phyloP scores from a whole-genome alignment of 2,329 filamentous ascomycete genomes.

The Ramichloridium luteum region DNA sequence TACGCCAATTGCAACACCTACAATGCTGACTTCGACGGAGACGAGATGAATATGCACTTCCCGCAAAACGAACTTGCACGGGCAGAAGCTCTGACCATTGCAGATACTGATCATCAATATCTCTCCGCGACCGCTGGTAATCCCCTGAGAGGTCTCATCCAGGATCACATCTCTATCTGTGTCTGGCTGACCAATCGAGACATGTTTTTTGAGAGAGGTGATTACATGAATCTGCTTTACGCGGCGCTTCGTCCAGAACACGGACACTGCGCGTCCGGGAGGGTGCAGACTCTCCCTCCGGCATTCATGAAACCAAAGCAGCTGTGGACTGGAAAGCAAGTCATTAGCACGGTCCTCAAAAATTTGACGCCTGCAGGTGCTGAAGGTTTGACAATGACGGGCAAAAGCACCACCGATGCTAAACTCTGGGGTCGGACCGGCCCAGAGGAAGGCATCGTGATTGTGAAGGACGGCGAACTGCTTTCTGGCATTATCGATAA shows the following conservation, averaged over 20 bases:
- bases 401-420: conserved; percentile 65
- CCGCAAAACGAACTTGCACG: conserved; percentile 92
- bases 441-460: conserved; percentile 57
- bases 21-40: conserved; percentile 97
- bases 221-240: conserved; percentile 93
- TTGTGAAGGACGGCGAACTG: conserved; percentile 78
- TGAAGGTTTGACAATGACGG: conserved; percentile 64
- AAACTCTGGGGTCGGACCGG: conserved; percentile 60
- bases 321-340: conserved; percentile 91
- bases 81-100: conserved; percentile 83
- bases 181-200: conserved; percentile 84
- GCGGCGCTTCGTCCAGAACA: conserved; percentile 79
- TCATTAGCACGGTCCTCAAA: conserved; percentile 82
- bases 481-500: conserved; percentile 90
- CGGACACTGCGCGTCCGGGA: conserved; percentile 71
- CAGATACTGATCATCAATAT: conserved; percentile 95
- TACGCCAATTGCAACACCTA: conserved; percentile 99
- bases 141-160: conserved; percentile 87
- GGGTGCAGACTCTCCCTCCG: conserved; percentile 69
- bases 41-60: conserved; percentile 99
- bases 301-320: conserved; percentile 68
- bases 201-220: conserved; percentile 73
- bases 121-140: conserved; percentile 88
- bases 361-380: conserved; percentile 75
- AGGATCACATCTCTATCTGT: conserved; percentile 94